Percentiles rank a stretch among this genome's conserved stretches.
Evolutionary conservation across 2,329 filamentous ascomycete species (phyloP).

Genomic region (Pseudocercospora fuligena): DNA sequence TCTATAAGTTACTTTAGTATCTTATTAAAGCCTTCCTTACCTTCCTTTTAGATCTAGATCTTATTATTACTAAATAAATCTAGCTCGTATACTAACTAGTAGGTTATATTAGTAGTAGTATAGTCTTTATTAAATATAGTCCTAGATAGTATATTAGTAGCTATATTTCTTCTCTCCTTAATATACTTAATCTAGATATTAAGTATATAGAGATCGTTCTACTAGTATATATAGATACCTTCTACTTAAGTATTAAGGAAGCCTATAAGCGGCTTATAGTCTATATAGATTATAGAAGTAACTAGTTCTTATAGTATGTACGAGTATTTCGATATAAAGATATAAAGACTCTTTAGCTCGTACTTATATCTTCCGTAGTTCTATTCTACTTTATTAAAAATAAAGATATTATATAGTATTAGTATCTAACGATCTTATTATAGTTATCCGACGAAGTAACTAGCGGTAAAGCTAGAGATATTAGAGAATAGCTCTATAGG

Average conservation of each 20-base stretch:
- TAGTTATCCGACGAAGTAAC: not conserved
- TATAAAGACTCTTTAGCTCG: too few species aligned
- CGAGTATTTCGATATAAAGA: too few species aligned
- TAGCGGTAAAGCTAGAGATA: not conserved
- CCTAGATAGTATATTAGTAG: not conserved
- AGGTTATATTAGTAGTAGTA: not conserved
- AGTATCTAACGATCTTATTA: not conserved
- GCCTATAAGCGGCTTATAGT: not conserved
- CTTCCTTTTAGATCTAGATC: not conserved
- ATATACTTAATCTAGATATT: not conserved
- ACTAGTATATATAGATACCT: not conserved
- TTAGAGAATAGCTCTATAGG: not conserved
- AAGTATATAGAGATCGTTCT: not conserved
- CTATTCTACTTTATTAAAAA: too few species aligned
- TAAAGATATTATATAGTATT: too few species aligned
- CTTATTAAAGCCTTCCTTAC: not conserved
- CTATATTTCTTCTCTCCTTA: not conserved
- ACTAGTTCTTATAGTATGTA: not conserved
- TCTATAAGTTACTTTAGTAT: not conserved
- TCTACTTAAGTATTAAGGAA: not conserved
- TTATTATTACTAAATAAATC: not conserved
- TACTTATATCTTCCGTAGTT: too few species aligned
- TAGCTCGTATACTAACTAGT: not conserved
- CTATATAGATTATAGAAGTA: not conserved
- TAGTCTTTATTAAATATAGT: not conserved